These are phyloP conservation scores for Globisporangium echinulatum DNA, from an alignment of 352 stramenopile genomes.

Conservation along the genomic window DNA sequence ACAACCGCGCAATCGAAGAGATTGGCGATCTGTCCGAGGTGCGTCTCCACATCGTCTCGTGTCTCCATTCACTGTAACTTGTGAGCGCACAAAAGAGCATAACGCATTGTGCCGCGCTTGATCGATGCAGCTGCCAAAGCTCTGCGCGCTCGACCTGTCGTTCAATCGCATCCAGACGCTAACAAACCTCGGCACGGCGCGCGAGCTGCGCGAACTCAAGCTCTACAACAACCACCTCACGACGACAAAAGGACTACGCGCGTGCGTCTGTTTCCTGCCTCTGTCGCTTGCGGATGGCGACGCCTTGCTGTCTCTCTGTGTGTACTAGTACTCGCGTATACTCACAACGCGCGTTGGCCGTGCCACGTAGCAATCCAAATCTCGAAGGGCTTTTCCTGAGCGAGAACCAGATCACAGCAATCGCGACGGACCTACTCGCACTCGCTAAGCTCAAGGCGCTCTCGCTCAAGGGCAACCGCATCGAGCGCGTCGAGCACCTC, in stretches of 20 bases:
- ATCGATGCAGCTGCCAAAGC: slow-evolving; percentile 43
- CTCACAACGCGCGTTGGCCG: background rate
- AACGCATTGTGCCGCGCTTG: background rate
- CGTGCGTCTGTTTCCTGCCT: slow-evolving; percentile 13
- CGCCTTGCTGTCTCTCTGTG: background rate
- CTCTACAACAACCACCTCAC: slow-evolving; percentile 79
- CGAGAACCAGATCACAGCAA: slow-evolving; percentile 63
- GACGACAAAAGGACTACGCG: slow-evolving; percentile 40
- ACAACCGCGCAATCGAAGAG: slow-evolving; percentile 61
- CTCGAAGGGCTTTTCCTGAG: slow-evolving; percentile 63
- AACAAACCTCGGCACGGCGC: slow-evolving; percentile 50
- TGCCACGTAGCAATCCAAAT: slow-evolving; percentile 37
- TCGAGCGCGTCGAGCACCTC: slow-evolving; percentile 43
- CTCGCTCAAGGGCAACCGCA: slow-evolving; percentile 61
- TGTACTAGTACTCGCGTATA: background rate
- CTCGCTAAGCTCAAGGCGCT: slow-evolving; percentile 69
- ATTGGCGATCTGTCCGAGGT: slow-evolving; percentile 64
- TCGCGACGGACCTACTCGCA: slow-evolving; percentile 48
- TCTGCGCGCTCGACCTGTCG: slow-evolving; percentile 71
- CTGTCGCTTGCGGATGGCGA: background rate
- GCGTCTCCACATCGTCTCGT: background rate
- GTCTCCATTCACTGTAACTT: background rate
- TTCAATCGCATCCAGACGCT: slow-evolving; percentile 65
- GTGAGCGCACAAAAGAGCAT: background rate
- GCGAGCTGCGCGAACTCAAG: slow-evolving; percentile 66